Percentiles rank a stretch among this genome's conserved stretches.
Conservation (phyloP, 2,329 filamentous ascomycete species). For the Metarhizium brunneum region DNA sequence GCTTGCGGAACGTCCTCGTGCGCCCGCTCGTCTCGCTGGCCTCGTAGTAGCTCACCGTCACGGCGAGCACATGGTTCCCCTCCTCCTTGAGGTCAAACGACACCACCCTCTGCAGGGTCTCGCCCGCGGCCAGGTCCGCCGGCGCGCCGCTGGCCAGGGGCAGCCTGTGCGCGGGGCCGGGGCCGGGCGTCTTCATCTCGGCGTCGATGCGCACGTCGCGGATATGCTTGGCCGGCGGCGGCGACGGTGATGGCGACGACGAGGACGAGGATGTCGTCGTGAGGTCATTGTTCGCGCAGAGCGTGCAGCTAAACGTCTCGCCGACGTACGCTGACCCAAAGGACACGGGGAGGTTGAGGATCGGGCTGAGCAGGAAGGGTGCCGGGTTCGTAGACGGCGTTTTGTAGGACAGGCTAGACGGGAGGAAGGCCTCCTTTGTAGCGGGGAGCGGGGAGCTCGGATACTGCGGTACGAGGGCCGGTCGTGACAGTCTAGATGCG, state of each 20-base stretch:
- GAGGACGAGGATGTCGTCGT: background rate
- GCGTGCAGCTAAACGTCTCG: conserved; percentile 86
- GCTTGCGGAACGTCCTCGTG: conserved; percentile 80
- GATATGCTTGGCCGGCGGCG: conserved; percentile 38
- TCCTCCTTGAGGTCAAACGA: conserved; percentile 87
- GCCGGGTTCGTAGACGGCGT: conserved; percentile 36
- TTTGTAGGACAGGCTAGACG: conserved; percentile 67
- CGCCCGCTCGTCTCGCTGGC: conserved; percentile 61
- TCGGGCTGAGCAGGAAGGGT: conserved; percentile 50
- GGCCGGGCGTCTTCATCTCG: conserved; percentile 86
- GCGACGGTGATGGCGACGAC: background rate
- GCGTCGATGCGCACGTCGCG: conserved; percentile 75
- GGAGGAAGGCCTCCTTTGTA: conserved; percentile 31
- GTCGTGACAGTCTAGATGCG: conserved; percentile 62
- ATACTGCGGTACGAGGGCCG: conserved; percentile 64
- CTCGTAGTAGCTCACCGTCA: conserved; percentile 92
- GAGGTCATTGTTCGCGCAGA: conserved; percentile 88
- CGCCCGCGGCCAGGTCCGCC: conserved; percentile 47
- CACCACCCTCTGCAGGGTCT: conserved; percentile 72
- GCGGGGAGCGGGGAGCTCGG: conserved; percentile 41
- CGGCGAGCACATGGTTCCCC: conserved; percentile 84
- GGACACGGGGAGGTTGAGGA: conserved; percentile 76
- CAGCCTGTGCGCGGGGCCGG: conserved; percentile 50
- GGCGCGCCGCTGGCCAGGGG: conserved; percentile 32
- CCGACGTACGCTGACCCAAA: conserved; percentile 95